Base-by-base conservation (phyloP, 2,329 filamentous ascomycete species). In the Hypoxylon sp. region DNA sequence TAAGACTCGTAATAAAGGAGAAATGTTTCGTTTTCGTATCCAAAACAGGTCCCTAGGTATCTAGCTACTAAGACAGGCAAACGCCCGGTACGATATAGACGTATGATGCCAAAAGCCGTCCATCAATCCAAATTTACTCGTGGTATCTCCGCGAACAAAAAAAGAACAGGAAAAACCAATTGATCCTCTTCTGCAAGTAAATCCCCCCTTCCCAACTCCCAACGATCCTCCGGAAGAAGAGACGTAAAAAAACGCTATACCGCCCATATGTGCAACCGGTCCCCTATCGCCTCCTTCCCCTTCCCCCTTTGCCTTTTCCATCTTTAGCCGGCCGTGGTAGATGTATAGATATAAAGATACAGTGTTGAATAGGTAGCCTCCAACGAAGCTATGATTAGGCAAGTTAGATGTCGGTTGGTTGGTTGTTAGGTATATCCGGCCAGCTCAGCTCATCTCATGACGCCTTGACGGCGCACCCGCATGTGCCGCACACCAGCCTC, bases 401-500 rank as follows among this genome's bases (percentile, higher is more conserved):
- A n/a, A n/a, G n/a, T n/a, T n/a, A n/a, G n/a, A n/a, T n/a, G n/a
- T n/a, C n/a, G n/a, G n/a, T n/a, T n/a, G n/a, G n/a, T n/a, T n/a
- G n/a, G n/a, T n/a, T n/a, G n/a, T n/a, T n/a, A n/a, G n/a, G n/a
- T n/a, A n/a, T n/a, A n/a, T n/a, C n/a, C n/a, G n/a, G n/a, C n/a
- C n/a, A n/a, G n/a, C n/a, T n/a, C n/a, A n/a, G n/a, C n/a, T n/a
- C n/a, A n/a, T n/a, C n/a, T n/a, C n/a, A n/a, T n/a, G n/a, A 60
- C 17, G 53, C 48, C 29, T 62, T 62, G 20, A 59, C 55, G 38
- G 65, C 65, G 3, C 70, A 56, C 2, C 80, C 80, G 61, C 81
- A 91, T 41, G 77, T 79, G 29, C 81, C 81, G 71, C 88, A 91
- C n/a, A 87, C 79, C 62, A 90, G 72, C 58, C 78, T 79, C 69